Evolutionary conservation across 2,329 filamentous ascomycete species (phyloP), one percentile per base, ranked within the genome.

Genomic region (Drechslera avenae): DNA sequence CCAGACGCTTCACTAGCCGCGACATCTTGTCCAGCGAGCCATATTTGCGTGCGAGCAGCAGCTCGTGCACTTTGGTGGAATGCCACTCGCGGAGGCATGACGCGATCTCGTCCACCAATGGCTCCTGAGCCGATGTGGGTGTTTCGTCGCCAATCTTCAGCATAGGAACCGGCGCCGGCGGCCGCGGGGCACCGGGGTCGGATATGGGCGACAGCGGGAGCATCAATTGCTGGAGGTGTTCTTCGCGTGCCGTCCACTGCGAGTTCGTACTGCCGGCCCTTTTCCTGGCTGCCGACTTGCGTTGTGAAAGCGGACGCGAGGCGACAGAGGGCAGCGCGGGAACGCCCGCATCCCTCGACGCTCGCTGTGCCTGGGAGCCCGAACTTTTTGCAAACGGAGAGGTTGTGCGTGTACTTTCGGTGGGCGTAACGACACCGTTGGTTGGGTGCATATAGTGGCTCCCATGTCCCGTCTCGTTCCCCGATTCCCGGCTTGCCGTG

Each of bases 1-100:
- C 93, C 55, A 99, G 81, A n/a, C 86, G 85, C 41, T 86, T 84
- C 36, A 97, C 89, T 46, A 97, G 81, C 49, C 83, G 83, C 1
- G 91, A 89, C 70, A 97, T 86, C 56, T 88, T 86, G 64, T 96
- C 91, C 47, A 99, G 79, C 46, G 87, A 83, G 41, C 82, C 78
- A 74, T 99, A 99, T 70, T 92, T 86, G 53, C 91, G 84, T 16
- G 86, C 86, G 7, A 99, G 83, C 1, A 99, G 82, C 18, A 97
- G 81, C 70, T 96, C 91, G 75, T 99, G 95, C 13, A 99, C 81
- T 69, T 97, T 95, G 14, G 92, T 96, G 16, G 94, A 96, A 76
- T 99, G 93, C 95, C 94, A 99, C 81, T 99, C 94, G 63, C 94
- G 86, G 57, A 99, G 77, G 71, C 94, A 99, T 3, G 92, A 97